These are phyloP conservation scores for Phytophthora pistaciae DNA, from an alignment of 352 stramenopile genomes.

Conservation along the genomic window DNA sequence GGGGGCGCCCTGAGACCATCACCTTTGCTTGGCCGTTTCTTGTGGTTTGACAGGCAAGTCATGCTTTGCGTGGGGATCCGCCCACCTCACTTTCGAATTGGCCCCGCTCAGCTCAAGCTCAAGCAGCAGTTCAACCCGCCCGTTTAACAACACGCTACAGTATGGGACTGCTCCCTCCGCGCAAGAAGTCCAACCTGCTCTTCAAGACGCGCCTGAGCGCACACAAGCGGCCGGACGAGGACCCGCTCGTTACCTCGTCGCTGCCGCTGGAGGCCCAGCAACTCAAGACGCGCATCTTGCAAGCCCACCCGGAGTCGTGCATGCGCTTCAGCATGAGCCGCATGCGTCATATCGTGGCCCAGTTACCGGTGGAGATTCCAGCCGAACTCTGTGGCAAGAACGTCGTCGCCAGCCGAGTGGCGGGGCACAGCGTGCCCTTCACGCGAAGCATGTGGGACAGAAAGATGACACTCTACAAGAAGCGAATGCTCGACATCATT, in stretches of 20 bases:
- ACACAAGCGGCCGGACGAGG: conserved; percentile 15
- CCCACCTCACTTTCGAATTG: conserved; percentile 26
- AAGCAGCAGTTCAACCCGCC: too few relatives aligned
- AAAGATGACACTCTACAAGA: conserved; percentile 47
- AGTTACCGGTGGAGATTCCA: conserved; percentile 61
- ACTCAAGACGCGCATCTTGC: conserved; percentile 69
- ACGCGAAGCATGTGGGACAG: conserved; percentile 74
- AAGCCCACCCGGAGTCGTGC: conserved; percentile 47
- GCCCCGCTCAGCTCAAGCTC: conserved; percentile 7
- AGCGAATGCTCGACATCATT: conserved; percentile 53
- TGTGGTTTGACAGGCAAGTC: conserved; percentile 12
- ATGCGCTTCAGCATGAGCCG: conserved; percentile 73
- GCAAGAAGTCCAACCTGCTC: conserved; percentile 28
- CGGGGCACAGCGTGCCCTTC: conserved; percentile 65
- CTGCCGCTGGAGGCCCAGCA: conserved; percentile 56
- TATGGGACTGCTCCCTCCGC: conserved; percentile 36
- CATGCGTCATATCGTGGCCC: conserved; percentile 60
- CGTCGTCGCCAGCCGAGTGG: conserved; percentile 46
- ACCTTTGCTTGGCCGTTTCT: conserved; percentile 5
- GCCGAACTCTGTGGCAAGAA: conserved; percentile 44
- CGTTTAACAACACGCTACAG: too few relatives aligned
- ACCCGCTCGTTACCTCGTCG: not conserved
- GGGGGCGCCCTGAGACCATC: too few relatives aligned
- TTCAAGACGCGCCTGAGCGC: conserved; percentile 24
- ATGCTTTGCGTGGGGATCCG: not conserved